These are phyloP conservation scores for Boletus rubroflammeus DNA, from an alignment of 768 basidiomycete species.

Conservation along the genomic window DNA sequence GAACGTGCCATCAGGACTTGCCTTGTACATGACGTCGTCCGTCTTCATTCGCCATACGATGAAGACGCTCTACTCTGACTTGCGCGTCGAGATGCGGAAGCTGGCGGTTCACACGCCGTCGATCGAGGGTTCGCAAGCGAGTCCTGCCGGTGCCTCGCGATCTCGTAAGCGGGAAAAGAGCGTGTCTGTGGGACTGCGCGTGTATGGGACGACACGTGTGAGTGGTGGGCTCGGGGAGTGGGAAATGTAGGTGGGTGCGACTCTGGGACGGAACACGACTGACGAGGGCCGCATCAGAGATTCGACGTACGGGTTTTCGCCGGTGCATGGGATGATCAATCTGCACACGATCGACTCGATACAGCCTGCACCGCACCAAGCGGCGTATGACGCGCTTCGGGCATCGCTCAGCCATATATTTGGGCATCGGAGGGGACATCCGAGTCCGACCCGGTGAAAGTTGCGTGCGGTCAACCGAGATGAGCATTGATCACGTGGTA, in stretches of 20 bases:
- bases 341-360: slow-evolving; percentile 72
- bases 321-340: slow-evolving; percentile 57
- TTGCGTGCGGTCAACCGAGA: background rate
- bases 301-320: slow-evolving; percentile 74
- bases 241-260: slow-evolving; percentile 54
- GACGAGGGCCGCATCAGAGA: slow-evolving; percentile 42
- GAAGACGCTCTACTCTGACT: slow-evolving; percentile 68
- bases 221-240: slow-evolving; percentile 63
- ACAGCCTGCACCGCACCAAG: slow-evolving; percentile 68
- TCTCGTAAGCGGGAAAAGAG: slow-evolving; percentile 49
- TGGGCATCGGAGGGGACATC: slow-evolving; percentile 18
- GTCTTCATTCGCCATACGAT: slow-evolving; percentile 69
- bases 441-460: slow-evolving; percentile 8
- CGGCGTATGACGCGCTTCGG: slow-evolving; percentile 62
- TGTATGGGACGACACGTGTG: slow-evolving; percentile 59
- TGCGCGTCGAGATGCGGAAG: slow-evolving; percentile 53
- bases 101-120: slow-evolving; percentile 33
- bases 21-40: slow-evolving; percentile 68
- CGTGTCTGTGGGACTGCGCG: slow-evolving; percentile 50
- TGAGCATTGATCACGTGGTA: background rate
- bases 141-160: background rate
- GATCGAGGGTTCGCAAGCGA: background rate
- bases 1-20: slow-evolving; percentile 49
- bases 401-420: slow-evolving; percentile 28
- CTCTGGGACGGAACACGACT: background rate